These are phyloP conservation scores for Fusarium albosuccineum DNA, from an alignment of 2,329 filamentous ascomycete species.

Conservation along the genomic window DNA sequence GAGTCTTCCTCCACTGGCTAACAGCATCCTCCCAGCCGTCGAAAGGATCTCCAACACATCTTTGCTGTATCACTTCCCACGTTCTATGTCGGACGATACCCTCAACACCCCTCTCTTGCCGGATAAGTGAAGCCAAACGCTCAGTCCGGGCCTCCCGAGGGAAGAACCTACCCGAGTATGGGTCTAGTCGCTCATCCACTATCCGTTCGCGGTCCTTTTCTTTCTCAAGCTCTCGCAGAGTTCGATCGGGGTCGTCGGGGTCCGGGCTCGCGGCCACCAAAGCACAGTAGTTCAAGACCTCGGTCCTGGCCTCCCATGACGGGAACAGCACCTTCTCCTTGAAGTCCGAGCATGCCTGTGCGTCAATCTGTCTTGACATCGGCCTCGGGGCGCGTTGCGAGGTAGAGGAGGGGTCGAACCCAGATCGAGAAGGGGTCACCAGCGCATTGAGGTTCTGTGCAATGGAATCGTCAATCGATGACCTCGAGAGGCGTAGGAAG, in stretches of 20 bases:
- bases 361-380: slow-evolving; percentile 67
- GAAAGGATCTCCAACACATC: slow-evolving; percentile 74
- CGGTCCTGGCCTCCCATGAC: slow-evolving; percentile 85
- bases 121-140: slow-evolving; percentile 77
- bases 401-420: slow-evolving; percentile 86
- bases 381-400: slow-evolving; percentile 69
- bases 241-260: slow-evolving; percentile 84
- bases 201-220: slow-evolving; percentile 77
- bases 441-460: slow-evolving; percentile 93
- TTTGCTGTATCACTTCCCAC: slow-evolving; percentile 82
- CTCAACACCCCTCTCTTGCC: slow-evolving; percentile 83
- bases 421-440: slow-evolving; percentile 76
- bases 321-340: slow-evolving; percentile 85
- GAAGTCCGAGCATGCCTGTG: slow-evolving; percentile 76
- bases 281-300: slow-evolving; percentile 90
- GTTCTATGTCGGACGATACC: slow-evolving; percentile 83
- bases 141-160: slow-evolving; percentile 84
- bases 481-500: slow-evolving; percentile 88
- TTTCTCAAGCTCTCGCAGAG: slow-evolving; percentile 77
- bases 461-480: slow-evolving; percentile 92
- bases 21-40: slow-evolving; percentile 75
- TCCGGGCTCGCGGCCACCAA: slow-evolving; percentile 89
- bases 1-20: slow-evolving; percentile 68
- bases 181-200: slow-evolving; percentile 90
- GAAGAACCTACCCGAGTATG: slow-evolving; percentile 88